These are phyloP conservation scores for Cornus controversa DNA, from an alignment of 148 eudicot genomes.

Conservation along the genomic window DNA sequence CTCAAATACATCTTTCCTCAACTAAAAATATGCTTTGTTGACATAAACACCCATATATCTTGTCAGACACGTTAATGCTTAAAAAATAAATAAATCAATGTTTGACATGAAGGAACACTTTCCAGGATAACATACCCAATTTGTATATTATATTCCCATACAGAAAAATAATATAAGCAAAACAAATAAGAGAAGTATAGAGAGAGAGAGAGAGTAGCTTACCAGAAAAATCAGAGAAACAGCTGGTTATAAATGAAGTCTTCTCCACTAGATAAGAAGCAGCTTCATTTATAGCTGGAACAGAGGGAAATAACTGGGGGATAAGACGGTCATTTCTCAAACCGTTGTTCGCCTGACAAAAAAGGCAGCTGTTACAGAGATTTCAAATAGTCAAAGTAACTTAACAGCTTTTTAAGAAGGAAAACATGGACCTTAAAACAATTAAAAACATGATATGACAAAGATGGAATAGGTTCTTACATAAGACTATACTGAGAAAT, in stretches of 20 bases:
- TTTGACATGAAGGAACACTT: not conserved
- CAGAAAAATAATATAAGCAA: not conserved
- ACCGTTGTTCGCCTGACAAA: slow-evolving; percentile 54
- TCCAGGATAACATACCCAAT: not conserved
- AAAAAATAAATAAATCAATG: not conserved
- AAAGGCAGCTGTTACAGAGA: slow-evolving; percentile 8
- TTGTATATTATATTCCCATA: not conserved
- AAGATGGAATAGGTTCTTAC: not conserved
- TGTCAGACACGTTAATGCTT: not conserved
- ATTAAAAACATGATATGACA: not conserved
- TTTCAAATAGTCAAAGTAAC: not conserved
- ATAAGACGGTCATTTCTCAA: slow-evolving; percentile 43
- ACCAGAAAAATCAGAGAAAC: slow-evolving; percentile 65
- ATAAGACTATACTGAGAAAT: not conserved
- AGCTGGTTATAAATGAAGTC: slow-evolving; percentile 62
- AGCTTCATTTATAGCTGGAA: slow-evolving; percentile 73
- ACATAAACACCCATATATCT: not conserved
- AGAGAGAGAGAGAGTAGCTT: slow-evolving; percentile 15
- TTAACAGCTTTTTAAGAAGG: not conserved
- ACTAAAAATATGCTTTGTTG: not conserved
- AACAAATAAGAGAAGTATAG: not conserved
- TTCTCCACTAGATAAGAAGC: slow-evolving; percentile 82
- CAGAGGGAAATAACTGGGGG: slow-evolving; percentile 60
- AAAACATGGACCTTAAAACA: not conserved
- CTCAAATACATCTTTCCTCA: not conserved